A percentile compares a stretch with the other conserved stretches of the same genome.
phyloP scores from a whole-genome alignment of 768 basidiomycete species.

The Suillus fuscotomentosus region DNA sequence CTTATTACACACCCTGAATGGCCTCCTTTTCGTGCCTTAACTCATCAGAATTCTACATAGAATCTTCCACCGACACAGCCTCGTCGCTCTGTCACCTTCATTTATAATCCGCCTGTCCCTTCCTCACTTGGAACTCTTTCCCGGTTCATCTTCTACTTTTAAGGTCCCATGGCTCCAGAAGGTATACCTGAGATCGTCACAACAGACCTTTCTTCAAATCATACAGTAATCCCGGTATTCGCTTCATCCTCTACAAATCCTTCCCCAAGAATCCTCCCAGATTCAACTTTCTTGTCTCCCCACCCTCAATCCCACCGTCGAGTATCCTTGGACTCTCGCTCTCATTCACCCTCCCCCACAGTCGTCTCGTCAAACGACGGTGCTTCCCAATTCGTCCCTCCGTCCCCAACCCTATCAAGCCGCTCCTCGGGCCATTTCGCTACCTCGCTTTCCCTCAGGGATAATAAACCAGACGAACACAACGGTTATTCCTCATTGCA shows the following conservation, averaged over 20 bases:
- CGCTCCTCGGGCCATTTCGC: slow-evolving; percentile 61
- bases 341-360: slow-evolving; percentile 29
- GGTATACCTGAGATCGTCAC: slow-evolving; percentile 35
- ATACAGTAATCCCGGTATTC: slow-evolving; percentile 14
- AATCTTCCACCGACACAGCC: slow-evolving; percentile 18
- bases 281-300: slow-evolving; percentile 24
- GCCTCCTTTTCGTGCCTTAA: neutral
- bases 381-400: slow-evolving; percentile 45
- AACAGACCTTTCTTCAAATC: slow-evolving; percentile 33
- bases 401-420: slow-evolving; percentile 75
- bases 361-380: slow-evolving; percentile 42
- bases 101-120: neutral
- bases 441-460: slow-evolving; percentile 57
- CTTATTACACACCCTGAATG: neutral
- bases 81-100: neutral
- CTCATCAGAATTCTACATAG: slow-evolving; percentile 16
- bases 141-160: neutral
- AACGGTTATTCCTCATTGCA: slow-evolving; percentile 51
- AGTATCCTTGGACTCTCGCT: slow-evolving; percentile 32
- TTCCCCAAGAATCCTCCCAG: neutral
- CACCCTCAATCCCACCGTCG: slow-evolving; percentile 5
- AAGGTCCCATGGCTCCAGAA: slow-evolving; percentile 16
- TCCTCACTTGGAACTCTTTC: neutral
- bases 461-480: slow-evolving; percentile 63
- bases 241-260: neutral